phyloP scores from a whole-genome alignment of 768 basidiomycete species.

The Cytidiella melzeri region DNA sequence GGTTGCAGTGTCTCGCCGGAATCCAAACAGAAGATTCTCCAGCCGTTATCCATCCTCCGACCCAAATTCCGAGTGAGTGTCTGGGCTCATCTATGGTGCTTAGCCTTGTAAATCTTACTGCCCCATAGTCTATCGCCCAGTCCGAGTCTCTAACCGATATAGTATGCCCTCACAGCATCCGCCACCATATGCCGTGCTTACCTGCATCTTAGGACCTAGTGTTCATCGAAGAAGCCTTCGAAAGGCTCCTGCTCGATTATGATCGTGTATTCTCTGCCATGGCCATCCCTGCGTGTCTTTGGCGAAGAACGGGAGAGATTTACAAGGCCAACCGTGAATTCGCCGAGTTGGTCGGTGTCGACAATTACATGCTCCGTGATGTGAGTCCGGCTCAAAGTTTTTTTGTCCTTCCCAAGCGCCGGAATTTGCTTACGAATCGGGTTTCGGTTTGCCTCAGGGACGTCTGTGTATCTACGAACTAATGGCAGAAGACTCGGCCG shows the following conservation, averaged over 20 bases:
- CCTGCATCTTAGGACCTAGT: conserved; percentile 64
- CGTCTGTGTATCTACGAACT: conserved; percentile 95
- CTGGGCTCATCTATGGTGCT: background rate
- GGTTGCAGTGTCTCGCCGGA: conserved; percentile 72
- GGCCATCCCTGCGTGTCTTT: conserved; percentile 95
- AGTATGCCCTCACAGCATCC: conserved; percentile 33
- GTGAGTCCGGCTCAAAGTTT: conserved; percentile 33
- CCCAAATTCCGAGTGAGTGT: conserved; percentile 74
- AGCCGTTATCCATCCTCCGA: conserved; percentile 77
- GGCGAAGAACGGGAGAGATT: conserved; percentile 96
- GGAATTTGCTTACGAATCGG: too few relatives aligned
- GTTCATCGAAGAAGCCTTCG: conserved; percentile 97
- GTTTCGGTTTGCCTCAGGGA: too few relatives aligned
- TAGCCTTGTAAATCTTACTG: background rate
- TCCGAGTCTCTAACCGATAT: conserved; percentile 67
- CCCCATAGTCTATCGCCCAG: conserved; percentile 64
- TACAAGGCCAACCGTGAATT: conserved; percentile 98
- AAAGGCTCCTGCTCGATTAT: conserved; percentile 90
- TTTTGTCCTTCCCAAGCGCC: background rate
- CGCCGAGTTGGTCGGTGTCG: conserved; percentile 82
- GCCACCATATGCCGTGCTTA: background rate
- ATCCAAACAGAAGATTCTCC: conserved; percentile 87
- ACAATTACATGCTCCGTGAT: conserved; percentile 84
- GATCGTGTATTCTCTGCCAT: conserved; percentile 93
- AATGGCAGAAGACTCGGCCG: conserved; percentile 95